Evolutionary conservation across 2,329 filamentous ascomycete species (phyloP), one percentile per base, ranked within the genome.

Genomic region (Neurospora sp.): DNA sequence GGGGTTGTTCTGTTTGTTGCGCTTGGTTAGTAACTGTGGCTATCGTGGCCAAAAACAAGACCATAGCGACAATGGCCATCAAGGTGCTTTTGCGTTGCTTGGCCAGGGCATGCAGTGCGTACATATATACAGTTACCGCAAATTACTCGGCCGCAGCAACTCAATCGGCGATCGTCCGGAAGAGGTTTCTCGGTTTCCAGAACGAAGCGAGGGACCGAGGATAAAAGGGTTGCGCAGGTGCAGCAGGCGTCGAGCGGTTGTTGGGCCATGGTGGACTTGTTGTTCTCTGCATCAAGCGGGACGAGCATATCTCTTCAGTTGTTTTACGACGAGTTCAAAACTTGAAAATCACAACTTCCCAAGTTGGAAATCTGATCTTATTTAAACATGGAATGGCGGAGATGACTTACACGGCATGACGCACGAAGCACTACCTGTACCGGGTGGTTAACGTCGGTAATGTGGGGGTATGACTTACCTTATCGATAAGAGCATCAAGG

Each of bases 41-140:
- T 28, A 36, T 62, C 52, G 28, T 28, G 28, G 28, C 28, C 28
- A 28, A 28, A 28, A 28, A 28, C 28, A 28, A 28, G 28, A 28
- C 28, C 28, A 28, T 28, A 4, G 28, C 28, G 28, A 28, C 28
- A 28, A 4, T 36, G 52, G 52, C 13, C 52, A 33, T 62, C 52
- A 62, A 62, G 52, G 52, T 62, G 52, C 52, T 33, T 33, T 62
- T 62, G 52, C 52, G 28, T 36, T 28, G 23, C 52, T 62, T 62
- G 23, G 52, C 52, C 52, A 36, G 15, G 28, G 52, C 28, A n/a
- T 17, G 23, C 13, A 17, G 23, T 33, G 52, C 28, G 52, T 15
- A 88, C 89, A 77, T 86, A 81, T 75, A 92, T 86, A 79, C 92
- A 95, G 72, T 82, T 83, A 17, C 88, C 87, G 79, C 92, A 96